These are phyloP conservation scores for Coemansia sp. DNA, from an alignment of 192 early-diverging fungal genomes.

Conservation along the genomic window DNA sequence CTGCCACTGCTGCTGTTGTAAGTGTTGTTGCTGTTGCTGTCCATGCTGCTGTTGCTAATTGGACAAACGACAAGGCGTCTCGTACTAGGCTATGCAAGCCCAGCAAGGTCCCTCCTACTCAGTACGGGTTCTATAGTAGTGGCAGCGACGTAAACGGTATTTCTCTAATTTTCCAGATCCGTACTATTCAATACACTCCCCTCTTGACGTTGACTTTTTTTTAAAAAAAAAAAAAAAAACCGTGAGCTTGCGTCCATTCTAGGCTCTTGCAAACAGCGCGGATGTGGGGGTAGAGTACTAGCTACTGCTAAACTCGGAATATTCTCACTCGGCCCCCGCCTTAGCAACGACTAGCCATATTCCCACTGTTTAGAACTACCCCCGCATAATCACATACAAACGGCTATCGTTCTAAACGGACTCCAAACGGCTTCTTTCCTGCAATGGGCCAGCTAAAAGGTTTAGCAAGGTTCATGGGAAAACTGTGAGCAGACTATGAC, in stretches of 20 bases:
- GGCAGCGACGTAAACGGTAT: neutral
- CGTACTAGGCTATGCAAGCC: neutral
- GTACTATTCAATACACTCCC: neutral
- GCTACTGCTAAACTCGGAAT: neutral
- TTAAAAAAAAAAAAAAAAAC: too few species aligned
- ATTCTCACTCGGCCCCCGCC: neutral
- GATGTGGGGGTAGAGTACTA: neutral
- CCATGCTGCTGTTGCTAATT: conserved; percentile 21
- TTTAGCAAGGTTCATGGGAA: neutral
- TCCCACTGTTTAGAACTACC: neutral
- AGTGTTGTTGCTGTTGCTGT: conserved; percentile 26
- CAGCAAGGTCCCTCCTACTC: neutral
- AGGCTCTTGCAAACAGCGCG: neutral
- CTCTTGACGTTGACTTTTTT: neutral
- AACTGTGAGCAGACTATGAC: neutral
- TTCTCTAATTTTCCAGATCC: neutral
- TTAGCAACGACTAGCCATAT: neutral
- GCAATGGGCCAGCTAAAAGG: neutral
- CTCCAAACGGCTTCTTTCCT: neutral
- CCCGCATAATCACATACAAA: neutral
- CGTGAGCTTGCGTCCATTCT: neutral
- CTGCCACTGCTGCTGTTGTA: conserved; percentile 29
- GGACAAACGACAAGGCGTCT: neutral
- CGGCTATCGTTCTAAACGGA: neutral
- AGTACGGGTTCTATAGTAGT: neutral